These are phyloP conservation scores for Aspergillus sp. DNA, from an alignment of 2,329 filamentous ascomycete genomes.

Conservation along the genomic window DNA sequence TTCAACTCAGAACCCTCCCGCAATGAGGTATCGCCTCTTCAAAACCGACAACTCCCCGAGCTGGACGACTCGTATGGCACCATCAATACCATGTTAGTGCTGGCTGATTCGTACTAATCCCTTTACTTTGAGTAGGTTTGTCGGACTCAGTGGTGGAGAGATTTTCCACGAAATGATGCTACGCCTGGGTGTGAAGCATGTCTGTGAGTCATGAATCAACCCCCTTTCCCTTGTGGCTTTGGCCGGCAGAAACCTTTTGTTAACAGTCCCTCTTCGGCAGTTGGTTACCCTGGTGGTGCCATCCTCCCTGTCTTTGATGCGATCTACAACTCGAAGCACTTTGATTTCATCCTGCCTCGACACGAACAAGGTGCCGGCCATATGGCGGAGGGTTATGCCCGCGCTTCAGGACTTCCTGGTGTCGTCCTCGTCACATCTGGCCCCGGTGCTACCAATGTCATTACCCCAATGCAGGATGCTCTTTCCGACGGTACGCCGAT, in stretches of 20 bases:
- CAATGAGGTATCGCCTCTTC: slow-evolving; percentile 71
- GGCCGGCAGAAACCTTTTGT: neutral
- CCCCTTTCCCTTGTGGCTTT: neutral
- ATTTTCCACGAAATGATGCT: slow-evolving; percentile 99
- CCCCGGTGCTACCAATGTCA: slow-evolving; percentile 92
- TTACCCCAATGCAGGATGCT: slow-evolving; percentile 96
- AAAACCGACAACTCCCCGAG: slow-evolving; percentile 62
- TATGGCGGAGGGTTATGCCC: slow-evolving; percentile 97
- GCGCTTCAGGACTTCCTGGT: slow-evolving; percentile 89
- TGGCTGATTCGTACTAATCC: slow-evolving; percentile 14
- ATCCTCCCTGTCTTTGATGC: slow-evolving; percentile 98
- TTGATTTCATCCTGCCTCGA: slow-evolving; percentile 91
- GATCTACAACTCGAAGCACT: slow-evolving; percentile 97
- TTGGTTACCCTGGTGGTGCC: slow-evolving; percentile 90
- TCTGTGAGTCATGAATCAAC: slow-evolving; percentile 68
- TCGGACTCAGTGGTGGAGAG: slow-evolving; percentile 92
- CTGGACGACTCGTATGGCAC: slow-evolving; percentile 79
- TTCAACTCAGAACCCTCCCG: slow-evolving; percentile 59
- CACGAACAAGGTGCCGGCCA: slow-evolving; percentile 98
- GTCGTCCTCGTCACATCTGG: slow-evolving; percentile 97
- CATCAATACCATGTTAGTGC: neutral
- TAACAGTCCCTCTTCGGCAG: slow-evolving; percentile 44
- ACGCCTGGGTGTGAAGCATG: slow-evolving; percentile 85
- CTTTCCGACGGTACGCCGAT: slow-evolving; percentile 93
- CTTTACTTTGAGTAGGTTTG: slow-evolving; percentile 64